A percentile compares a stretch with the other conserved stretches of the same genome.
These are phyloP conservation scores for Colletotrichum filicis DNA, from an alignment of 2,329 filamentous ascomycete genomes.

Conservation along the genomic window DNA sequence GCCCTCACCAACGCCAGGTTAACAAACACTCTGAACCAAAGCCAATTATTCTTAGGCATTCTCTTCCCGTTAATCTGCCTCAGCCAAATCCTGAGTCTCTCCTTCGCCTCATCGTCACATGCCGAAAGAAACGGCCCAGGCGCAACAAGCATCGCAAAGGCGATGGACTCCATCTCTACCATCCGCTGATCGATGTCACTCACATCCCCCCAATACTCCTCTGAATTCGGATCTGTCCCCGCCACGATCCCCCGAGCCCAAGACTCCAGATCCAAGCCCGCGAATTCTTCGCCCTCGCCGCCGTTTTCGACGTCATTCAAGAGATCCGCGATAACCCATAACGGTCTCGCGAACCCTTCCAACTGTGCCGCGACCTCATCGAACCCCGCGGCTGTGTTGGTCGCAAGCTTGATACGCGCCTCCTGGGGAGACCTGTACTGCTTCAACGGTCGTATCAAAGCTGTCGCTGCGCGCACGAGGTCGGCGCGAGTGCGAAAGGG, in stretches of 20 bases:
- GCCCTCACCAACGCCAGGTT: slow-evolving; percentile 52
- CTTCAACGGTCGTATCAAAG: slow-evolving; percentile 41
- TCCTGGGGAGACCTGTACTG: slow-evolving; percentile 41
- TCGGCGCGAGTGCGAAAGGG: slow-evolving; percentile 43
- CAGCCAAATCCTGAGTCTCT: slow-evolving; percentile 49
- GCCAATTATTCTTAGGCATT: slow-evolving; percentile 56
- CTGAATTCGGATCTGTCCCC: slow-evolving; percentile 38
- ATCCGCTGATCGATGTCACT: slow-evolving; percentile 54
- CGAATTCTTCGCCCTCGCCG: slow-evolving; percentile 41
- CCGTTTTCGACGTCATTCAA: slow-evolving; percentile 45
- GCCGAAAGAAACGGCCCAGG: slow-evolving; percentile 46
- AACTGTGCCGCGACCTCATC: slow-evolving; percentile 49
- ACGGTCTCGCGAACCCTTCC: slow-evolving; percentile 47
- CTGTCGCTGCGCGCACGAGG: slow-evolving; percentile 39
- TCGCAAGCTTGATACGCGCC: slow-evolving; percentile 44
- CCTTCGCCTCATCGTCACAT: slow-evolving; percentile 39
- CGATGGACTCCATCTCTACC: slow-evolving; percentile 58
- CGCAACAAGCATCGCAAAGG: slow-evolving; percentile 52
- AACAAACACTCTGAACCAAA: slow-evolving; percentile 56
- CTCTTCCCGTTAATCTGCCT: slow-evolving; percentile 50
- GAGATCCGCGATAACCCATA: slow-evolving; percentile 37
- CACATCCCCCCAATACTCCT: slow-evolving; percentile 53
- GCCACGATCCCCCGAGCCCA: slow-evolving; percentile 37
- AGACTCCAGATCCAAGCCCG: slow-evolving; percentile 21
- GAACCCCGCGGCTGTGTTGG: slow-evolving; percentile 45